Conservation (phyloP, 2,329 filamentous ascomycete genomes). For the Alternaria arbusti region DNA sequence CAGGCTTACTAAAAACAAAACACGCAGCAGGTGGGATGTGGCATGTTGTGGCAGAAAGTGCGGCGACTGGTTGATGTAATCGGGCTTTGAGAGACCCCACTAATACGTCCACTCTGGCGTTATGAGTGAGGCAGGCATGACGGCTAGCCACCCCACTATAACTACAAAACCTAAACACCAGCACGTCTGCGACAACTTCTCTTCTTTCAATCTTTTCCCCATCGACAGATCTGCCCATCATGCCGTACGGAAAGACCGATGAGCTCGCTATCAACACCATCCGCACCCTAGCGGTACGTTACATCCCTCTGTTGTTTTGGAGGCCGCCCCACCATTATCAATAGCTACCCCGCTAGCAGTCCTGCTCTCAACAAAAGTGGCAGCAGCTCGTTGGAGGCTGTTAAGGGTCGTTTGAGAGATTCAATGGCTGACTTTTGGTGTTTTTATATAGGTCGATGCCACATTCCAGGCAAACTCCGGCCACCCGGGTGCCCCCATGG, state of each 20-base stretch:
- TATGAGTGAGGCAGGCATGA: constrained; percentile 14
- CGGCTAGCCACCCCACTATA: constrained; percentile 20
- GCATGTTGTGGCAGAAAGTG: constrained; percentile 2
- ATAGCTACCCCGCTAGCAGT: constrained; percentile 37
- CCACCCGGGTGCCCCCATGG: constrained; percentile 98
- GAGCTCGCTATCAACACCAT: constrained; percentile 97
- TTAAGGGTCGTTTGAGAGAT: not conserved
- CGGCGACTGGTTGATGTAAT: constrained; percentile 20
- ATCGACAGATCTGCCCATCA: constrained; percentile 56
- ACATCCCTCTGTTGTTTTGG: constrained; percentile 6
- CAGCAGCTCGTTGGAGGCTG: not conserved
- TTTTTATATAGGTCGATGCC: constrained; percentile 81
- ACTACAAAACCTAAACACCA: constrained; percentile 25
- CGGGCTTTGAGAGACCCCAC: constrained; percentile 19
- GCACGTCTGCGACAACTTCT: constrained; percentile 18
- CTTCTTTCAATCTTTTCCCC: constrained; percentile 18
- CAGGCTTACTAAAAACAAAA: constrained; percentile 6
- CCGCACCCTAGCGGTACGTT: constrained; percentile 89
- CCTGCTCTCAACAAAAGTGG: constrained; percentile 25
- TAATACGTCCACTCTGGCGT: constrained; percentile 10
- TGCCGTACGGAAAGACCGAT: constrained; percentile 89
- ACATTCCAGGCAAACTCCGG: constrained; percentile 95
- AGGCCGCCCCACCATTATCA: constrained; percentile 23
- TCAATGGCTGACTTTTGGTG: constrained; percentile 42
- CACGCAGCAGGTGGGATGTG: not conserved